Conservation (phyloP, 805 yeast genomes). For the Candida andamanensis region DNA sequence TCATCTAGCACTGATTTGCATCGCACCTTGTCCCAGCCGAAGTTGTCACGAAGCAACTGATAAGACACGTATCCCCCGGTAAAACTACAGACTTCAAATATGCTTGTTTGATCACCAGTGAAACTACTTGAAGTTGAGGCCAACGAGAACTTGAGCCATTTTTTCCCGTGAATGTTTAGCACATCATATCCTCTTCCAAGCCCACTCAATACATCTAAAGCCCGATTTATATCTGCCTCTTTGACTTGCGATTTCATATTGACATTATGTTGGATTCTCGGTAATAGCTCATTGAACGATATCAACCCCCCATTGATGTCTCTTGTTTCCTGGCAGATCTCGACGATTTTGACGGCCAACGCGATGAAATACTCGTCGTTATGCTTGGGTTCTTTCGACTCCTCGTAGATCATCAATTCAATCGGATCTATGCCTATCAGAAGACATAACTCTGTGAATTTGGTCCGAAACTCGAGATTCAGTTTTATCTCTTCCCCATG, state of each 20-base stretch:
- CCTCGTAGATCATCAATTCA: slow-evolving; percentile 24
- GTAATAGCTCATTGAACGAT: slow-evolving; percentile 43
- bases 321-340: slow-evolving; percentile 64
- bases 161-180: slow-evolving; percentile 50
- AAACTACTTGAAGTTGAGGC: slow-evolving; percentile 24
- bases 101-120: slow-evolving; percentile 57
- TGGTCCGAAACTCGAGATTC: slow-evolving; percentile 60
- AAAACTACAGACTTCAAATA: slow-evolving; percentile 71
- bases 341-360: slow-evolving; percentile 69
- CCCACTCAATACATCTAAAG: slow-evolving; percentile 47
- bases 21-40: slow-evolving; percentile 65
- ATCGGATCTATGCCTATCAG: slow-evolving; percentile 85
- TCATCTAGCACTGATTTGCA: slow-evolving; percentile 63
- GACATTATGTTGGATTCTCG: slow-evolving; percentile 18
- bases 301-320: slow-evolving; percentile 81
- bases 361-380: slow-evolving; percentile 57
- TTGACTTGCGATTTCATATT: slow-evolving; percentile 26
- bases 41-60: slow-evolving; percentile 63
- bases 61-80: slow-evolving; percentile 69
- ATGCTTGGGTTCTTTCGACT: slow-evolving; percentile 28
- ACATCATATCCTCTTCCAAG: slow-evolving; percentile 72
- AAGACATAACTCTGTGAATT: slow-evolving; percentile 71
- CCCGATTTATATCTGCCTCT: slow-evolving; percentile 50
- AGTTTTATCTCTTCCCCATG: slow-evolving; percentile 63
- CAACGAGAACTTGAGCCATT: slow-evolving; percentile 41